Evolutionary conservation across 2,329 filamentous ascomycete species (phyloP), one percentile per base, ranked within the genome.

Genomic region (Herpotrichia juniperi): DNA sequence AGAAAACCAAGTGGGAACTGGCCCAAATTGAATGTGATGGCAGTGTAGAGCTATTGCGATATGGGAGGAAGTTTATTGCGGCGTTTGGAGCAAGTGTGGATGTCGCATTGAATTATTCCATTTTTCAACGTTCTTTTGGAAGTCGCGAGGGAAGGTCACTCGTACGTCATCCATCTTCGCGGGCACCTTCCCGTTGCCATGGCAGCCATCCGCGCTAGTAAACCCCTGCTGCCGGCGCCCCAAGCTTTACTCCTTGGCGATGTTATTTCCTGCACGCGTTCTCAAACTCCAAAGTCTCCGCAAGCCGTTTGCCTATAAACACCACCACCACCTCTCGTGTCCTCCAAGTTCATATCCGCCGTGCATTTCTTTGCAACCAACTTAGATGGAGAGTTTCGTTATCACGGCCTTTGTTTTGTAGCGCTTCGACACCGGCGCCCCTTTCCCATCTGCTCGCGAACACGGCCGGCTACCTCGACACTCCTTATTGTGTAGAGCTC

Each of bases 311-410:
- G 25, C 17, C 9, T 19, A 7, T 19, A 7, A 37, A 44, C 25
- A 44, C 30, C 10, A 62, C 50, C 48, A 44, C 51, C 50, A 40
- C 48, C 30, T 35, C 50, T 49, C 50, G 50, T 52, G 34, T 47
- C 32, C 26, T n/a, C 39, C 26, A 30, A n/a, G 39, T 39, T 42
- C 32, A 46, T 46, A 28, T 39, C 37, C 64, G 57, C 56, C 56
- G 64, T 64, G 63, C 71, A 73, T 74, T 69, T 73, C 69, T 72
- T 71, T 54, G 68, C 53, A 63, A 65, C 64, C 66, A 66, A 67
- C 64, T 73, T 74, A 72, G 65, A 73, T 73, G 70, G 69, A 73
- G 61, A 72, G 65, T 69, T 71, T 72, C 61, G 55, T 73, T 73
- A 72, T 68, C 56, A 57, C 64, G 60, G 55, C 69, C 64, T 64